A percentile compares a stretch with the other conserved stretches of the same genome.
These are phyloP conservation scores for Talaromyces borbonicus DNA, from an alignment of 495 filamentous ascomycete species.

Conservation along the genomic window DNA sequence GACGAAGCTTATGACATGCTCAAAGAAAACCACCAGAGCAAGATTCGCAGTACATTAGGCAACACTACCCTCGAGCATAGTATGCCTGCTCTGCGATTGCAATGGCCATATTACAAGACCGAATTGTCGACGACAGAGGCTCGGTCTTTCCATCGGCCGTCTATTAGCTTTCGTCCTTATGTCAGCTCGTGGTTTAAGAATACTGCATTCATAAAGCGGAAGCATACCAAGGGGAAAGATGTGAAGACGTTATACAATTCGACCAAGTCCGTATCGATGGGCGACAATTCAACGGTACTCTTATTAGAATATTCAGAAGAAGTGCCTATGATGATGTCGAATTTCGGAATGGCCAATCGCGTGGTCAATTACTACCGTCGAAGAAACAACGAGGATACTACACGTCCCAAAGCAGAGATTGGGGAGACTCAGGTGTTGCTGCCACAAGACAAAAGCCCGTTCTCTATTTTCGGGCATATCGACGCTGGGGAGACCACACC, in stretches of 20 bases:
- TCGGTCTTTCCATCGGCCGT: slow-evolving; percentile 83
- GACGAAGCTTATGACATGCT: slow-evolving; percentile 90
- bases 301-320: slow-evolving; percentile 96
- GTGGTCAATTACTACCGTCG: slow-evolving; percentile 95
- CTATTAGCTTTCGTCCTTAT: slow-evolving; percentile 51
- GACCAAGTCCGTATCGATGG: slow-evolving; percentile 68
- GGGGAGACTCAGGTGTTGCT: slow-evolving; percentile 81
- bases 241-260: slow-evolving; percentile 63
- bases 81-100: slow-evolving; percentile 77
- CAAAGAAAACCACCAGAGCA: slow-evolving; percentile 94
- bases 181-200: slow-evolving; percentile 45
- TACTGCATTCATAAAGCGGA: slow-evolving; percentile 49
- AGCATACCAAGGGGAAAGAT: slow-evolving; percentile 65
- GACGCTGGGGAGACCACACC: slow-evolving; percentile 82
- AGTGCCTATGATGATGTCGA: slow-evolving; percentile 79
- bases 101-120: slow-evolving; percentile 89
- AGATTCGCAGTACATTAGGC: slow-evolving; percentile 82
- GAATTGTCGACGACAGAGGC: slow-evolving; percentile 69
- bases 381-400: slow-evolving; percentile 67
- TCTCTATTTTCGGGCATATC: slow-evolving; percentile 87
- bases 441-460: slow-evolving; percentile 89
- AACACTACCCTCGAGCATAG: slow-evolving; percentile 82
- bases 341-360: slow-evolving; percentile 92
- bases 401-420: slow-evolving; percentile 64
- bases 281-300: slow-evolving; percentile 76